Conservation (phyloP, 2,329 filamentous ascomycete species). For the Apiospora rasikravindrae region DNA sequence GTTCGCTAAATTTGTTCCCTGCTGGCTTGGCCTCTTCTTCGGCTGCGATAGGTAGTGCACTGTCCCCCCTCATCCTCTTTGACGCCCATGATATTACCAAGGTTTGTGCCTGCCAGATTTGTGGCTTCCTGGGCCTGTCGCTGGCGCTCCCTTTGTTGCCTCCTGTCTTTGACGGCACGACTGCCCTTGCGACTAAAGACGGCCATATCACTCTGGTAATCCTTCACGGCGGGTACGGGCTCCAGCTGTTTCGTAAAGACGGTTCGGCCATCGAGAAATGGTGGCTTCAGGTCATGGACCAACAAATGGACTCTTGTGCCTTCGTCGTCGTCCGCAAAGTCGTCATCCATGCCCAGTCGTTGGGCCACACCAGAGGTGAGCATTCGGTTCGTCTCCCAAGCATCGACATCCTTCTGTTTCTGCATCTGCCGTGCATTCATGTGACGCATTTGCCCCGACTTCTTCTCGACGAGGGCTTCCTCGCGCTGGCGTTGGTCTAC, state of each 20-base stretch:
- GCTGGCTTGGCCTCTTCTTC: conserved; percentile 67
- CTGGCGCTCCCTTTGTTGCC: conserved; percentile 91
- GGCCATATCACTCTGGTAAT: conserved; percentile 97
- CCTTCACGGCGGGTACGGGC: conserved; percentile 88
- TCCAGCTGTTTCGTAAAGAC: conserved; percentile 98
- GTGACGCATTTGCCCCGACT: conserved; percentile 65
- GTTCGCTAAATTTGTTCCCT: conserved; percentile 83
- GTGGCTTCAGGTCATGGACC: conserved; percentile 91
- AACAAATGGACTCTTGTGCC: conserved; percentile 86
- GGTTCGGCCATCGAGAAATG: conserved; percentile 91
- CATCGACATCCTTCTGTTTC: conserved; percentile 92
- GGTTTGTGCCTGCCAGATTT: conserved; percentile 85
- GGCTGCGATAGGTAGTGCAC: conserved; percentile 76
- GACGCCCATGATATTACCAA: conserved; percentile 94
- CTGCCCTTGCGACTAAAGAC: conserved; percentile 97
- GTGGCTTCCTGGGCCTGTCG: conserved; percentile 95
- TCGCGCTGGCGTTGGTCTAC: conserved; percentile 75
- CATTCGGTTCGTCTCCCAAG: conserved; percentile 99
- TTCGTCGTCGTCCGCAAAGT: conserved; percentile 87
- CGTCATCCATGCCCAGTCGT: conserved; percentile 77
- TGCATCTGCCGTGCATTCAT: conserved; percentile 78
- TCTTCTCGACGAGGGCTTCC: conserved; percentile 77
- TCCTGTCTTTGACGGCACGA: conserved; percentile 85
- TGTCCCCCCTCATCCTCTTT: conserved; percentile 92
- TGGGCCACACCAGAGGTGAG: conserved; percentile 95